Conservation (phyloP, 1,284 basidiomycete genomes). For the Salmacisia buchloeana region DNA sequence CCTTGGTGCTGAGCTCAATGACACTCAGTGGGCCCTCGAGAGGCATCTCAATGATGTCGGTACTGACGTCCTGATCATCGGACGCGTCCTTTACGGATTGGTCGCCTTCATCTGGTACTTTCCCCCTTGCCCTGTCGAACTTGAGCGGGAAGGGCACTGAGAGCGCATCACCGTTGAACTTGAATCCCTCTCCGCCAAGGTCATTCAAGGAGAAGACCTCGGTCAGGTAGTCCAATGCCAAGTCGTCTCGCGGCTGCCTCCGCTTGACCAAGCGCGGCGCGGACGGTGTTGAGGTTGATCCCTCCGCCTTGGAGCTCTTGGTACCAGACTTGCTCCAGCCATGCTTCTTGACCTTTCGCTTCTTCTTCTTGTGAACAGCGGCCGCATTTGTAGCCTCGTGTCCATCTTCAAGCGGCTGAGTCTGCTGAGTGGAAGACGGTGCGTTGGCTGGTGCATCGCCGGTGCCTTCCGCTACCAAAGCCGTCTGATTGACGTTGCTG, state of each 20-base stretch:
- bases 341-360: background rate
- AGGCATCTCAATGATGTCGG: background rate
- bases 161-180: slow-evolving; percentile 4
- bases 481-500: no score
- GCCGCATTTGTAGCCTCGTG: background rate
- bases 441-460: background rate
- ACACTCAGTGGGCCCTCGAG: background rate
- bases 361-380: background rate
- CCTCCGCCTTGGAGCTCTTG: background rate
- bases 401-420: background rate
- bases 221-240: background rate
- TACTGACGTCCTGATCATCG: background rate
- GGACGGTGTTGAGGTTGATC: background rate
- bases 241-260: background rate
- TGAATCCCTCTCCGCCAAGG: background rate
- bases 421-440: background rate
- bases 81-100: no score
- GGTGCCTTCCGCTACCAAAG: no score
- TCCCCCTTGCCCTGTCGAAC: background rate
- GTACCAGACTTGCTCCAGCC: background rate
- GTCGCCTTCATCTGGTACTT: background rate
- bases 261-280: background rate
- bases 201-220: slow-evolving; percentile 6
- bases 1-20: background rate
- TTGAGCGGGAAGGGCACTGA: slow-evolving; percentile 1